A percentile compares a stretch with the other conserved stretches of the same genome.
These are phyloP conservation scores for Oidiodendron maius DNA, from an alignment of 495 filamentous ascomycete genomes.

Conservation along the genomic window DNA sequence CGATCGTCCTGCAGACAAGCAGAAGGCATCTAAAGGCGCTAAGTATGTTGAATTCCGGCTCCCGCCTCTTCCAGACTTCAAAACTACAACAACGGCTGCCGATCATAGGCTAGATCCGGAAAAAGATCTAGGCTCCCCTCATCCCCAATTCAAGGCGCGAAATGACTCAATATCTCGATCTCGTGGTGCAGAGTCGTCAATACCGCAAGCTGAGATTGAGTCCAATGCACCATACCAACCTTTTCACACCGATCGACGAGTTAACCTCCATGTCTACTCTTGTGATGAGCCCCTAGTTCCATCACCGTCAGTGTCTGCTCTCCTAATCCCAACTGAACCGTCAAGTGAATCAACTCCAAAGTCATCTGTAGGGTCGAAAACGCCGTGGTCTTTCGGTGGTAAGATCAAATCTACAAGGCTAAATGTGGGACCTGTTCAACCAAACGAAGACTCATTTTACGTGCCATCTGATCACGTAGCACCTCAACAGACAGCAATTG, in stretches of 20 bases:
- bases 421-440: slow-evolving; percentile 44
- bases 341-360: neutral
- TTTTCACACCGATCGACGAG: slow-evolving; percentile 81
- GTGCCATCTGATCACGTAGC: slow-evolving; percentile 40
- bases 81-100: slow-evolving; percentile 35
- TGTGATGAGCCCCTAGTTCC: neutral
- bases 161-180: slow-evolving; percentile 13
- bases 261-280: slow-evolving; percentile 61
- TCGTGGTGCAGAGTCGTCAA: slow-evolving; percentile 39
- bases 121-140: slow-evolving; percentile 31
- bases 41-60: slow-evolving; percentile 63
- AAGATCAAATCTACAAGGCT: slow-evolving; percentile 54
- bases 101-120: slow-evolving; percentile 44
- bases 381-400: slow-evolving; percentile 69
- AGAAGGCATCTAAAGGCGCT: slow-evolving; percentile 44
- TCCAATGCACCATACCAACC: slow-evolving; percentile 86
- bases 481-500: slow-evolving; percentile 49
- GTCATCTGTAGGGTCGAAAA: slow-evolving; percentile 2
- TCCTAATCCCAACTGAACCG: slow-evolving; percentile 6
- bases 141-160: slow-evolving; percentile 16
- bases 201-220: slow-evolving; percentile 88
- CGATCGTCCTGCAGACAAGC: slow-evolving; percentile 36
- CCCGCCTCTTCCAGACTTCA: slow-evolving; percentile 47
- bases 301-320: slow-evolving; percentile 20
- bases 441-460: slow-evolving; percentile 36